phyloP scores from a whole-genome alignment of 2,329 filamentous ascomycete genomes.

The Penicillium paneum region DNA sequence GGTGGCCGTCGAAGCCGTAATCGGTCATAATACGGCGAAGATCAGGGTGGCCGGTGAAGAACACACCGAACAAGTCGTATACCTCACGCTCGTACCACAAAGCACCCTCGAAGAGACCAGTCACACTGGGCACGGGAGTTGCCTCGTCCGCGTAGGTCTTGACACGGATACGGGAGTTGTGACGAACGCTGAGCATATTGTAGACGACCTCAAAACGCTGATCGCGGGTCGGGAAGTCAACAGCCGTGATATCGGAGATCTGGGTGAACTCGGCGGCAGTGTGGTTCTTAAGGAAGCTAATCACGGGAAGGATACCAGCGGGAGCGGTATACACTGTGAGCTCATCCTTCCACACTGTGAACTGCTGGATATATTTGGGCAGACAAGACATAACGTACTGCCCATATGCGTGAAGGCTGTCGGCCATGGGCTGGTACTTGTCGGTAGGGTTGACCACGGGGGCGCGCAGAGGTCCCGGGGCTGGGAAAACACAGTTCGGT shows the following conservation, averaged over 20 bases:
- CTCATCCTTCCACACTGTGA: conserved; percentile 99
- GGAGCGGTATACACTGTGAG: conserved; percentile 91
- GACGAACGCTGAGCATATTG: conserved; percentile 90
- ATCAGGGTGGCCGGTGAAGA: conserved; percentile 94
- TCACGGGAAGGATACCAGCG: conserved; percentile 81
- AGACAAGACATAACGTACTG: conserved; percentile 95
- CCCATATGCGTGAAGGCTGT: conserved; percentile 88
- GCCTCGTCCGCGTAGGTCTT: conserved; percentile 99
- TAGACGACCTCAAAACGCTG: conserved; percentile 98
- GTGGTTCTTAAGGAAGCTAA: conserved; percentile 95
- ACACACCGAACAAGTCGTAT: conserved; percentile 95
- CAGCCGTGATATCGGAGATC: conserved; percentile 85
- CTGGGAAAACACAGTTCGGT: conserved; percentile 29
- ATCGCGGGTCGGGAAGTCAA: conserved; percentile 92
- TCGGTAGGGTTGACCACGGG: conserved; percentile 88
- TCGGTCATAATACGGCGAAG: conserved; percentile 98
- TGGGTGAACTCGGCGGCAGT: conserved; percentile 96
- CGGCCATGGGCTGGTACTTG: conserved; percentile 83
- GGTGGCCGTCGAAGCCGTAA: conserved; percentile 98
- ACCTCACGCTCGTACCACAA: conserved; percentile 99
- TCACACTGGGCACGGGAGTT: conserved; percentile 85
- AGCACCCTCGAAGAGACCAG: conserved; percentile 83
- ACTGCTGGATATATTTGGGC: conserved; percentile 98
- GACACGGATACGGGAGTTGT: conserved; percentile 94
- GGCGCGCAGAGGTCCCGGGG: conserved; percentile 63